Percentiles rank a stretch among this genome's conserved stretches.
These are phyloP conservation scores for Anisogramma anomala DNA, from an alignment of 2,329 filamentous ascomycete genomes.

Conservation along the genomic window DNA sequence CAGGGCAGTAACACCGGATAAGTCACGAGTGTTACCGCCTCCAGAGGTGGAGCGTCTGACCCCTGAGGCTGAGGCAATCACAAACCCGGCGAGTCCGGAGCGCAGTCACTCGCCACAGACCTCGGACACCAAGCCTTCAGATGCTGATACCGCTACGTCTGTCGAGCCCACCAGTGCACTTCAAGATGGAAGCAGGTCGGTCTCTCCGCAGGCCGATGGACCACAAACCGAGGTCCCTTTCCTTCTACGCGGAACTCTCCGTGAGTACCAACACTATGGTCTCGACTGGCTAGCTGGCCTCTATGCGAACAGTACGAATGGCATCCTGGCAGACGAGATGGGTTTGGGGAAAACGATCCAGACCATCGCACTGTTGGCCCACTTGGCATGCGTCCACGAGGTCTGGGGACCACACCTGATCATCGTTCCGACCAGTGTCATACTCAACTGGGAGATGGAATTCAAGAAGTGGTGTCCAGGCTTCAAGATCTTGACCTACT, in stretches of 20 bases:
- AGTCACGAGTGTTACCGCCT: conserved; percentile 18
- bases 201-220: conserved; percentile 23
- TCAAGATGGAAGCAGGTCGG: conserved; percentile 23
- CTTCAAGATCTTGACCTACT: conserved; percentile 96
- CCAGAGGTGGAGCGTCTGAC: conserved; percentile 24
- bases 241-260: conserved; percentile 73
- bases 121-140: conserved; percentile 40
- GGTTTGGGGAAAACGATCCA: conserved; percentile 97
- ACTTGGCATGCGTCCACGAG: conserved; percentile 79
- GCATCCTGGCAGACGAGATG: conserved; percentile 97
- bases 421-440: conserved; percentile 93
- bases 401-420: conserved; percentile 95
- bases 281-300: conserved; percentile 92
- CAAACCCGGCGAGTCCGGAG: conserved; percentile 32
- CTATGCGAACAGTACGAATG: conserved; percentile 86
- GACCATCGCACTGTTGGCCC: conserved; percentile 85
- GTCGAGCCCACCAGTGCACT: conserved; percentile 25
- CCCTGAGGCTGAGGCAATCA: conserved; percentile 32
- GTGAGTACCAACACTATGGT: conserved; percentile 95
- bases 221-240: conserved; percentile 66
- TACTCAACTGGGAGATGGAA: conserved; percentile 99
- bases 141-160: conserved; percentile 32
- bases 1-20: conserved; percentile 16
- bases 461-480: conserved; percentile 99
- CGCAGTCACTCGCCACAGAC: conserved; percentile 37